Percentiles rank a stretch among this genome's conserved stretches.
Evolutionary conservation across 2,329 filamentous ascomycete genomes (phyloP).

Genomic region (Aspergillus pseudoviridinutans): DNA sequence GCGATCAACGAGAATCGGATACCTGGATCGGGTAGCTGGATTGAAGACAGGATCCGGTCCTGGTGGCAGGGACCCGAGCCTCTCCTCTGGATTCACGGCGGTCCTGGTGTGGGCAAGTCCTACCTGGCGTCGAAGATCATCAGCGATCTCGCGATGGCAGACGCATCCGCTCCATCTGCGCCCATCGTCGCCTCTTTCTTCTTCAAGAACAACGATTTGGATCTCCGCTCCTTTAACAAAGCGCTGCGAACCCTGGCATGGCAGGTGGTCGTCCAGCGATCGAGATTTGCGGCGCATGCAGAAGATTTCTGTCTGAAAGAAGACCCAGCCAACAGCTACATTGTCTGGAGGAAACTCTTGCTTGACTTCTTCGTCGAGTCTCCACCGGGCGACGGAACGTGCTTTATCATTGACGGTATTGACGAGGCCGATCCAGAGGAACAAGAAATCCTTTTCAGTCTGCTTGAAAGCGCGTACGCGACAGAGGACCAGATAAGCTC

Average conservation of each 20-base stretch:
- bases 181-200: slow-evolving; percentile 9
- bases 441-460: slow-evolving; percentile 1
- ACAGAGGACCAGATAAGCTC: background rate
- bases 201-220: slow-evolving; percentile 12
- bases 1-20: background rate
- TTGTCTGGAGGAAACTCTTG: slow-evolving; percentile 2
- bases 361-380: background rate
- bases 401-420: slow-evolving; percentile 1
- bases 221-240: slow-evolving; percentile 11
- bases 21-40: background rate
- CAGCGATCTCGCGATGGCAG: background rate
- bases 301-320: slow-evolving; percentile 4
- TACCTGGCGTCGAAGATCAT: slow-evolving; percentile 13
- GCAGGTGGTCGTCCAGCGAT: slow-evolving; percentile 2
- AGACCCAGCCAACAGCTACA: slow-evolving; percentile 1
- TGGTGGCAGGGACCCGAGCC: slow-evolving; percentile 4
- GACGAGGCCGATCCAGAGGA: slow-evolving; percentile 2
- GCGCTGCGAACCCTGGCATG: slow-evolving; percentile 10
- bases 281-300: slow-evolving; percentile 2
- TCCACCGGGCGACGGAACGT: background rate
- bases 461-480: slow-evolving; percentile 1
- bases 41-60: background rate
- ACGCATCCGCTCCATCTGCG: background rate
- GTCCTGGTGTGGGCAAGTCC: slow-evolving; percentile 11
- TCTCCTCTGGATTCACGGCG: slow-evolving; percentile 13